phyloP scores from a whole-genome alignment of 2,329 filamentous ascomycete species.

The Phyllosticta capitalensis region DNA sequence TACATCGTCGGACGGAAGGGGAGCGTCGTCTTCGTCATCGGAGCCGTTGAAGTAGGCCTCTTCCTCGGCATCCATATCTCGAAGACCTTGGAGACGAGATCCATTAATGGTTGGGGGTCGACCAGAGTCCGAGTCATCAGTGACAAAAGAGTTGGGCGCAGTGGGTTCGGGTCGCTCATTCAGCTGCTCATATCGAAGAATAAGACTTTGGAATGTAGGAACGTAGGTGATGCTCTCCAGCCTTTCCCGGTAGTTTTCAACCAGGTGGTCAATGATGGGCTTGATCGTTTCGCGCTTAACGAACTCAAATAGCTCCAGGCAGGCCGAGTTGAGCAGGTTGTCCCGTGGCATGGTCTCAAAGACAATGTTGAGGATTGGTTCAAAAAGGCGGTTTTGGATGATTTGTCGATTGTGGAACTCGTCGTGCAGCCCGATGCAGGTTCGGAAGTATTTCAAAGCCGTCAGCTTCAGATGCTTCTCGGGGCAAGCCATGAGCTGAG shows the following conservation, averaged over 20 bases:
- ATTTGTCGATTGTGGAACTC: slow-evolving; percentile 86
- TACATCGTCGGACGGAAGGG: slow-evolving; percentile 17
- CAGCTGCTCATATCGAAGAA: slow-evolving; percentile 70
- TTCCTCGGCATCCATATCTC: slow-evolving; percentile 75
- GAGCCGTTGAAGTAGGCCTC: slow-evolving; percentile 91
- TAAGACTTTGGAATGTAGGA: slow-evolving; percentile 69
- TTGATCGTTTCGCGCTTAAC: slow-evolving; percentile 58
- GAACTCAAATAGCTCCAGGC: slow-evolving; percentile 86
- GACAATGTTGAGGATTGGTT: slow-evolving; percentile 75
- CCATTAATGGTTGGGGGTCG: slow-evolving; percentile 44
- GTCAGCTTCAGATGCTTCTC: slow-evolving; percentile 91
- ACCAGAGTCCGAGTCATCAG: slow-evolving; percentile 54
- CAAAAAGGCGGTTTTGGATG: slow-evolving; percentile 69
- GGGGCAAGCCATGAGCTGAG: slow-evolving; percentile 68
- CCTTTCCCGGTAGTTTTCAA: slow-evolving; percentile 73
- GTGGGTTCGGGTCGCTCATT: slow-evolving; percentile 47
- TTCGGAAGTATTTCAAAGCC: slow-evolving; percentile 88
- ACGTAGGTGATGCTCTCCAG: slow-evolving; percentile 70
- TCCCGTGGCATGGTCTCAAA: slow-evolving; percentile 81
- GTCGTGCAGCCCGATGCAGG: slow-evolving; percentile 74
- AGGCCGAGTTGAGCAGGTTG: slow-evolving; percentile 88
- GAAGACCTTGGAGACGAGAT: slow-evolving; percentile 59
- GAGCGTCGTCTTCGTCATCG: slow-evolving; percentile 65
- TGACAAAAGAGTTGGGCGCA: slow-evolving; percentile 56
- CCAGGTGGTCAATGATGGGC: slow-evolving; percentile 71